Conservation (phyloP, 164 flowering plant genomes). For the Tetrastigma voinierianum region DNA sequence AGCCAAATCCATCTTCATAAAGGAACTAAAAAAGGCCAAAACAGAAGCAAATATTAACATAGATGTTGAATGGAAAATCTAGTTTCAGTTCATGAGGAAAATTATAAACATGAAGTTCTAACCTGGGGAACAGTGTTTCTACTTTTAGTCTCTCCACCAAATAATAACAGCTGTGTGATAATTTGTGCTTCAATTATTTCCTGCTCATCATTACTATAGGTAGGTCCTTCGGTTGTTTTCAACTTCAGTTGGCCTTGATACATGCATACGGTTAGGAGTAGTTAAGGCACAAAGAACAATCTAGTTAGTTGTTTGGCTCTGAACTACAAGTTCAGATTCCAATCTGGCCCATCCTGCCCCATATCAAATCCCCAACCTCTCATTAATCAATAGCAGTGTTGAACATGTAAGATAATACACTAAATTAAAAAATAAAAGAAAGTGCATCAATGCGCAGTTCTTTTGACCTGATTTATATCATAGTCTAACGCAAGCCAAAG, state of each 20-base stretch:
- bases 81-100: too few species aligned
- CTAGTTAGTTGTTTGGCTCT: slow-evolving; percentile 9
- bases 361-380: slow-evolving; percentile 2
- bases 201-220: slow-evolving; percentile 97
- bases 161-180: slow-evolving; percentile 65
- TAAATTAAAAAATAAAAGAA: neutral
- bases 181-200: slow-evolving; percentile 96
- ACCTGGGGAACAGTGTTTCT: slow-evolving; percentile 96
- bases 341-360: slow-evolving; percentile 33
- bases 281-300: slow-evolving; percentile 13
- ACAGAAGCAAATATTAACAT: slow-evolving; percentile 5
- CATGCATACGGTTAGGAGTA: slow-evolving; percentile 62
- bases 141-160: slow-evolving; percentile 93
- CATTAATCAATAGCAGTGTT: neutral
- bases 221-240: slow-evolving; percentile 68
- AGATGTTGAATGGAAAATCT: neutral
- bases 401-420: neutral
- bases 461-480: neutral
- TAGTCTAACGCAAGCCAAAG: neutral
- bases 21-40: slow-evolving; percentile 64
- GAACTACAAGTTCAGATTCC: slow-evolving; percentile 9
- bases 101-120: slow-evolving; percentile 4
- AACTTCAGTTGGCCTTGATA: slow-evolving; percentile 73
- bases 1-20: slow-evolving; percentile 93
- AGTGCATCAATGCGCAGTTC: neutral